Base-by-base conservation (phyloP, 495 filamentous ascomycete genomes). In the Aspergillus cristatus region DNA sequence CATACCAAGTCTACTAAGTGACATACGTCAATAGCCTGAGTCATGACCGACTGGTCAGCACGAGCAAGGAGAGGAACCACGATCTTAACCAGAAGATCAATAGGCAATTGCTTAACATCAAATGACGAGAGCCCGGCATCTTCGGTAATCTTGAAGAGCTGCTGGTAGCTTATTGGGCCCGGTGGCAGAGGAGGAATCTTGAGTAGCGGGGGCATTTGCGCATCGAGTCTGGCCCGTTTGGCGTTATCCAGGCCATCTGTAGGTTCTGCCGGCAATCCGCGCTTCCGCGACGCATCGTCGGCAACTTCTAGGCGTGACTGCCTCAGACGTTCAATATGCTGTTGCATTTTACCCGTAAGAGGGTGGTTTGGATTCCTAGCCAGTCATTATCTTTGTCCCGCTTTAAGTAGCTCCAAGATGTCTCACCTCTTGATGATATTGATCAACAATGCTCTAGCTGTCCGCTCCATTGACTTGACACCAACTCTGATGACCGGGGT, bases 401-500 rank as follows among this genome's bases (percentile, higher is more conserved):
- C 13, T 8, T 28, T 24, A 35, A 41, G 39, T n/a, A n/a, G n/a
- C n/a, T n/a, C n/a, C n/a, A n/a, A n/a, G n/a, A n/a, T n/a, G n/a
- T n/a, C 61, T 37, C 71, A 89, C 84, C 78, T 75, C 62, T 83
- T 85, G 39, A 78, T 62, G 24, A 95, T 63, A 55, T 95, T 86
- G 26, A 82, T 71, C 12, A 97, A 69, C 28, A 99, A 58, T 40
- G 83, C 75, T 38, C 86, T 75, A 1, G 84, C 83, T 12, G 91
- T 99, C 44, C 91, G 82, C 56, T 91, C 91, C 78, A 97, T 91
- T 1, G 88, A 94, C 60, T 82, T 86, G 34, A 95, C 67, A 28
- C 86, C 75, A 25, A 99, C 78, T 37, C 81, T 86, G 22, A 74
- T 71, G 51, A 79, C 83, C 3, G 84, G 71, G 1, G 83, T 89